Base-by-base conservation (phyloP, 768 basidiomycete species). In the Strobilomyces confusus region DNA sequence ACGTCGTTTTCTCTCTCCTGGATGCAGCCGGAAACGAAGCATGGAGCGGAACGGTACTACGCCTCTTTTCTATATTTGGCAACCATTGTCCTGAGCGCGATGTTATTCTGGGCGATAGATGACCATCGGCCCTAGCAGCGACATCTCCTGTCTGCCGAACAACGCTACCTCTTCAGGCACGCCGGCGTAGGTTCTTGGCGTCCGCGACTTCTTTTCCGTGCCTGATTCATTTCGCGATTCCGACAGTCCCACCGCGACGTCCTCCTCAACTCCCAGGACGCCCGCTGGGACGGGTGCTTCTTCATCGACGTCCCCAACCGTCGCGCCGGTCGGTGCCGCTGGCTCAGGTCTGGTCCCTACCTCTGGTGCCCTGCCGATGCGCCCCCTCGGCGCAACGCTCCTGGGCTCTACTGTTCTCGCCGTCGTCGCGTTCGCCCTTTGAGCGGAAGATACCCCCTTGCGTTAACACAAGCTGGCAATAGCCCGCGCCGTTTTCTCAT, bases 21-120 rank as follows among this genome's bases (percentile, higher is more conserved):
- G 86, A 89, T 63, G 61, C 69, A 2, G 49, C 61, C 32, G 80
- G 73, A 26, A 63, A 83, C 4, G 86, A 89, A 60, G 87, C 79
- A 4, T 92, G 89, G 89, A 82, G 80, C 58, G 74, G 72, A 33
- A 60, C 58, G 12, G 88, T 89, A 55, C 63, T n/a, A n/a, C n/a
- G n/a, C 82, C 75, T 17, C 5, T 55, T 42, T 40, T 44, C 14
- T 33, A 15, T 23, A 42, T 19, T 13, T 11, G 1, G 17, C 11
- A 26, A 22, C 20, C 37, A 17, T 29, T n/a, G 11, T 17, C 33
- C 38, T 5, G 29, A 3, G 25, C 14, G 15, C 11, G 30, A 45
- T 44, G 9, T 26, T 25, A 48, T 47, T 19, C 8, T 7, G 33
- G 8, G 42, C 23, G 22, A 49, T 36, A 78, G 77, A 59, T 75